Base-by-base conservation (phyloP, 371 early-diverging fungal species). In the Mortierella polycephala region DNA sequence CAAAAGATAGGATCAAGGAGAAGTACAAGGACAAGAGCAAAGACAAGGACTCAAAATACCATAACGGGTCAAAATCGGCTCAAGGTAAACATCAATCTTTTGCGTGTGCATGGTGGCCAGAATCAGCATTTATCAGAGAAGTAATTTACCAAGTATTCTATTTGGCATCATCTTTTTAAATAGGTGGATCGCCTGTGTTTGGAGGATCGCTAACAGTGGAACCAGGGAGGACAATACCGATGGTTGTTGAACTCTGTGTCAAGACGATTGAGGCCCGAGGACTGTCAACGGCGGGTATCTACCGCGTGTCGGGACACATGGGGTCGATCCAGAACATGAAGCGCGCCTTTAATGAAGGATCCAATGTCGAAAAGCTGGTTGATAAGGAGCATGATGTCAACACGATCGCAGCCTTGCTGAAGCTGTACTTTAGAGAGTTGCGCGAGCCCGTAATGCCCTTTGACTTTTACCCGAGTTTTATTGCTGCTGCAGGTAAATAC, bases 401-500 rank as follows among this genome's bases (percentile, higher is more conserved):
- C 71, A 92, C 88, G 8, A 86, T 93, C 12, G 87, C 96, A 0
- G 90, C 92, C 3, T 68, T 92, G 12, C 81, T 95, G 40, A 95
- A 95, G 73, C 86, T 92, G 14, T 95, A 93, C 75, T 92, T 95
- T 64, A 85, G 96, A 14, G 96, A 95, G 75, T 85, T 95, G 45
- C 83, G 84, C 14, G 89, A 92, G 57, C 94, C 96, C 5, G 64
- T 95, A 45, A 85, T 95, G 69, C 91, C 93, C 30, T 92, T 87
- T 81, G 91, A 89, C 52, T 88, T 91, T 45, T 95, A 94, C 69
- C 92, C 91, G 13, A 85, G 85, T 60, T 93, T 93, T 67, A 91
- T 95, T 59, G 88, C 86, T 39, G 91, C 93, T 14, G 90, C 92
- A 16, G 87, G 95, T 93, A 86, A 80, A 85, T 11, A 20, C n/a